Evolutionary conservation across 176 grass and related monocot genomes (phyloP), one percentile per base, ranked within the genome.

Genomic region (Triticum dicoccoides): DNA sequence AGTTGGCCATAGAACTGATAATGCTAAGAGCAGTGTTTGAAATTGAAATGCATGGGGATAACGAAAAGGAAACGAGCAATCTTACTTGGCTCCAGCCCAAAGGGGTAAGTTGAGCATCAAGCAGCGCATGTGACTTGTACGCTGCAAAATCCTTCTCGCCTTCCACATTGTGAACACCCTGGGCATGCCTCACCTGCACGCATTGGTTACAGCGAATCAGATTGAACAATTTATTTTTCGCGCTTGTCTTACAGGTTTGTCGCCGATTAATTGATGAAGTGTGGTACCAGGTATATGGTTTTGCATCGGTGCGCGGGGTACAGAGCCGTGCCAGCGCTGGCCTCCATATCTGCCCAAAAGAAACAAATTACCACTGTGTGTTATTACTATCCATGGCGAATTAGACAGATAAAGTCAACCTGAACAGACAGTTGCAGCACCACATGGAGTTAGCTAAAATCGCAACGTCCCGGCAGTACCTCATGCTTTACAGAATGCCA

Each of bases 121-220:
- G 91, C 27, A 89, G 77, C 4, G 81, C 87, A 4, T 81, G 54
- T 62, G 94, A 94, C 81, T 61, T 52, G 25, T 90, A 96, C 1
- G 88, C 88, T 0, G 20, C 45, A 62, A 20, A 14, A 90, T 94
- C 93, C 79, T 94, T 99, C 3, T 96, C 94, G 0, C 94, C 97
- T 11, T 82, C 90, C 23, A 96, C 97, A 62, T 99, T 99, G 88
- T 99, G 97, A 80, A 94, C 65, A 44, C 97, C 97, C 89, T 99
- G 97, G 59, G 94, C 97, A 83, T 99, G 97, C 87, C 97, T 99
- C 61, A 99, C 90, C 97, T 99, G 81, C 74, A 5, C 14, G 2
- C 11, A 38, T 77, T 30, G 12, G 20, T 49, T 11, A 11, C 11
- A 32, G 44, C 5, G 35, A 51, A 23, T n/a, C 14, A 82, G 2